Conservation (phyloP, 345 rosid species). For the Ailanthus altissimus region DNA sequence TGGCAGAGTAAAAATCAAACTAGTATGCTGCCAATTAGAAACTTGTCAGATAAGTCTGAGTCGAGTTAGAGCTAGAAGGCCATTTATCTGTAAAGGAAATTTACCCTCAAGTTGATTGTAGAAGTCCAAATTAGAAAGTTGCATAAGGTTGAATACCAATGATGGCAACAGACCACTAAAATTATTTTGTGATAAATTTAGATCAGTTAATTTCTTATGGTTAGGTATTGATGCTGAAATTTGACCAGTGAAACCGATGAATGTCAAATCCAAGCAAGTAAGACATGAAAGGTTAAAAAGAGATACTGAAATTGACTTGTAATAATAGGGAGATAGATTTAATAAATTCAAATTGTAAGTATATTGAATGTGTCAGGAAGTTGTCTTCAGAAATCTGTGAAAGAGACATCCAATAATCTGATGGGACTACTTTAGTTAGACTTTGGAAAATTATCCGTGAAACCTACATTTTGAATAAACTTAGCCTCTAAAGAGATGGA, state of each 20-base stretch:
- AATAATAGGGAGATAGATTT: too few species aligned
- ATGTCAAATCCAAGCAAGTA: too few species aligned
- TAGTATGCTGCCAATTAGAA: not conserved
- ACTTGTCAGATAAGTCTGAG: not conserved
- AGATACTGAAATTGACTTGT: too few species aligned
- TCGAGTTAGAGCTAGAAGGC: not conserved
- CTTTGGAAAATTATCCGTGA: not conserved
- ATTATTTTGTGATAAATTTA: too few species aligned
- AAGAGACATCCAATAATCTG: not conserved
- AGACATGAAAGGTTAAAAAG: too few species aligned
- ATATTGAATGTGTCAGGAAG: not conserved
- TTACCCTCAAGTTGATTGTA: not conserved
- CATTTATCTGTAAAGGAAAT: not conserved
- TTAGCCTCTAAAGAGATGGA: not conserved
- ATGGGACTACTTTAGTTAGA: not conserved
- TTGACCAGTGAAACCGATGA: too few species aligned
- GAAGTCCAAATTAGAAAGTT: too few species aligned
- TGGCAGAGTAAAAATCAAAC: slow-evolving; percentile 9
- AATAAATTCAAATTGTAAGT: not conserved
- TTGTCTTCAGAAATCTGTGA: not conserved
- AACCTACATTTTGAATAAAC: fast-evolving
- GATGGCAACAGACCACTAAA: too few species aligned
- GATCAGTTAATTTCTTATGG: too few species aligned
- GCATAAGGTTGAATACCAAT: too few species aligned
- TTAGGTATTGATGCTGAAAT: too few species aligned